Evolutionary conservation across 352 stramenopile genomes (phyloP), one percentile per base, ranked within the genome.

Genomic region (Globisporangium ultimum): DNA sequence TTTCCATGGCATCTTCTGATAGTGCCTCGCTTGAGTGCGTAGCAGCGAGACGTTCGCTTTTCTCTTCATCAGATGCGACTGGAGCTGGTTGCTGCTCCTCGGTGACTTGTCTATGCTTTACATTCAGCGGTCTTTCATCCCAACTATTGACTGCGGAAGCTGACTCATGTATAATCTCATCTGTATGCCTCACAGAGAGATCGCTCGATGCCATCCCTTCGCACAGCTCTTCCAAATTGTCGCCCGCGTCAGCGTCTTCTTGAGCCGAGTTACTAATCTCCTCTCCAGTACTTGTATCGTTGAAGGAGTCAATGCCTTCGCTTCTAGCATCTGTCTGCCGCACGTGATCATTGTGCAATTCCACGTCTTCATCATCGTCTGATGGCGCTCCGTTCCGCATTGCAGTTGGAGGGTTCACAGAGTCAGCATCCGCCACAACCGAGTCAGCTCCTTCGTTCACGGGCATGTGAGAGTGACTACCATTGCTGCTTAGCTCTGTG

Each of bases 141-240:
- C 40, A 45, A 18, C 13, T 45, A 15, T n/a, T 18, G 40, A 18
- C 17, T n/a, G 40, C 12, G 12, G 13, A 5, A 36, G 40, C 40
- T 45, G 40, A 45, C 40, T 15, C 40, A 45, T n/a, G 17, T n/a
- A n/a, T 10, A 15, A 18, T 45, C 13, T 18, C 40, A 8, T 45
- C 40, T 45, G 40, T 8, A 18, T 14, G 3, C 1, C 6, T 10
- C 7, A 15, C n/a, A 21, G 21, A 24, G 21, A 20, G 28, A n/a
- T 43, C 42, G 17, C 43, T 54, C 12, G 40, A 20, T 28, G 34
- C 32, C 51, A 57, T 57, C 24, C 22, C 51, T 57, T 57, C 24
- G 34, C 51, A 57, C 40, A 48, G 18, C 17, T 8, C 20, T 24
- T 32, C 34, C 20, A 48, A 45, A 10, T 18, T 45, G 40, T 45